Evolutionary conservation across 139 green algal species (phyloP).

Genomic region (Auxenochlorella protothecoides): DNA sequence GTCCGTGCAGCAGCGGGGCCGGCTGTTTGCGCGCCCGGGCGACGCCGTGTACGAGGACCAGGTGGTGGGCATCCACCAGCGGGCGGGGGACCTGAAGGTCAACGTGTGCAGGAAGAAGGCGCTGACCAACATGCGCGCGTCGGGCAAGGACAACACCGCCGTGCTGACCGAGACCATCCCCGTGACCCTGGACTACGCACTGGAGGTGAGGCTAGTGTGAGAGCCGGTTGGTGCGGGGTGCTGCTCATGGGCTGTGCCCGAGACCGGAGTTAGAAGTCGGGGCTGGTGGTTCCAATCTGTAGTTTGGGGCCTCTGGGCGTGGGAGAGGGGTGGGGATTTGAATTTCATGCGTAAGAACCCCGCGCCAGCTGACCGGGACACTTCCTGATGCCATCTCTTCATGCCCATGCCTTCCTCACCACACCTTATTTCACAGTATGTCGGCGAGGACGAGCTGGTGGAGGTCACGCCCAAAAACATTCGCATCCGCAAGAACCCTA

Average conservation of each 20-base stretch:
- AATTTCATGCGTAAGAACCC: too few relatives aligned
- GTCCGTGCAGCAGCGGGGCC: conserved; percentile 76
- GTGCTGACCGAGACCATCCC: conserved; percentile 59
- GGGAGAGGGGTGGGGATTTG: too few relatives aligned
- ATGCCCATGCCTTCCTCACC: too few relatives aligned
- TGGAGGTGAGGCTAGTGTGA: conserved; percentile 44
- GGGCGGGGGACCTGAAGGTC: conserved; percentile 84
- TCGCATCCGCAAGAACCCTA: conserved; percentile 72
- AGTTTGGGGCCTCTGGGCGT: too few relatives aligned
- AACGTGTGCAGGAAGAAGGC: conserved; percentile 97
- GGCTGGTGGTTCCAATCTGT: too few relatives aligned
- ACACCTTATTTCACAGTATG: conserved; percentile 45
- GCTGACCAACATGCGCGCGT: conserved; percentile 76
- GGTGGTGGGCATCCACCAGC: conserved; percentile 91
- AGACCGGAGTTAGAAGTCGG: too few relatives aligned
- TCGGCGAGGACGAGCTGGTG: conserved; percentile 88
- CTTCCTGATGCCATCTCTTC: too few relatives aligned
- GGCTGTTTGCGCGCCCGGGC: conserved; percentile 78
- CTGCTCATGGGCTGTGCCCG: too few relatives aligned
- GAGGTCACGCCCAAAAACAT: conserved; percentile 57
- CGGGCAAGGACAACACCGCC: conserved; percentile 50
- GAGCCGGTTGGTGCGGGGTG: too few relatives aligned
- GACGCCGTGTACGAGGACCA: conserved; percentile 89
- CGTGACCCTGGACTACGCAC: conserved; percentile 83
- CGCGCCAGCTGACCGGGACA: too few relatives aligned